Evolutionary conservation across 1,139 yeast species (phyloP).

Genomic region (Hyphopichia fennica): DNA sequence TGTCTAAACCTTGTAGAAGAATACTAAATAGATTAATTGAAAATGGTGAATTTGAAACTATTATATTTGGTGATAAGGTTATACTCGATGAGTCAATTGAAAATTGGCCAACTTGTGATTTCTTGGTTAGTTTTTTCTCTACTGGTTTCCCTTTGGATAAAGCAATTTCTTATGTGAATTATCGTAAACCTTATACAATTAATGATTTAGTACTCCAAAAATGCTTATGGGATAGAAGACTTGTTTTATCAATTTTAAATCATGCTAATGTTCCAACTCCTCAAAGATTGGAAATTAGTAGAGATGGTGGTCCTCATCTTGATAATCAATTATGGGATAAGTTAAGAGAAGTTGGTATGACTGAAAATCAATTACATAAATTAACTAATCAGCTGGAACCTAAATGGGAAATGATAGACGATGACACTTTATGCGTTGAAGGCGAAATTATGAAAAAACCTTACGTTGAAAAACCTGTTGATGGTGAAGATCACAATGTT

Average conservation of each 20-base stretch:
- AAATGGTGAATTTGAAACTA: slow-evolving; percentile 94
- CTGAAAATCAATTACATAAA: slow-evolving; percentile 47
- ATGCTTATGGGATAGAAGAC: slow-evolving; percentile 92
- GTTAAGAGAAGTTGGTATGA: slow-evolving; percentile 36
- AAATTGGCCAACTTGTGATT: slow-evolving; percentile 99
- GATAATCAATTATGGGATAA: slow-evolving; percentile 57
- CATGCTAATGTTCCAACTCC: slow-evolving; percentile 90
- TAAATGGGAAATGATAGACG: slow-evolving; percentile 83
- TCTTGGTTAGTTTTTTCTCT: slow-evolving; percentile 89
- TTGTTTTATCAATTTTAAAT: slow-evolving; percentile 79
- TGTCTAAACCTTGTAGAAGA: slow-evolving; percentile 93
- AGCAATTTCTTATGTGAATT: slow-evolving; percentile 86
- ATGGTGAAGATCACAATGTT: slow-evolving; percentile 98
- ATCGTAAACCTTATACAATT: slow-evolving; percentile 85
- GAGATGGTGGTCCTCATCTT: slow-evolving; percentile 96
- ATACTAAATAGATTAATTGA: slow-evolving; percentile 86
- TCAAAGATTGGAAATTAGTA: slow-evolving; percentile 75
- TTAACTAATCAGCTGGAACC: slow-evolving; percentile 74
- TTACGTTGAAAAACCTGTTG: slow-evolving; percentile 97
- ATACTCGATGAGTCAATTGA: slow-evolving; percentile 90
- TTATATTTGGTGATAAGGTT: slow-evolving; percentile 96
- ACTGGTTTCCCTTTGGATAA: slow-evolving; percentile 95
- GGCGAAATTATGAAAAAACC: slow-evolving; percentile 80
- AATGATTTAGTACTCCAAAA: slow-evolving; percentile 92
- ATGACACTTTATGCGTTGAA: slow-evolving; percentile 79